A percentile compares a stretch with the other conserved stretches of the same genome.
Conservation (phyloP, 768 basidiomycete species). For the Tricholoma saponaceum region DNA sequence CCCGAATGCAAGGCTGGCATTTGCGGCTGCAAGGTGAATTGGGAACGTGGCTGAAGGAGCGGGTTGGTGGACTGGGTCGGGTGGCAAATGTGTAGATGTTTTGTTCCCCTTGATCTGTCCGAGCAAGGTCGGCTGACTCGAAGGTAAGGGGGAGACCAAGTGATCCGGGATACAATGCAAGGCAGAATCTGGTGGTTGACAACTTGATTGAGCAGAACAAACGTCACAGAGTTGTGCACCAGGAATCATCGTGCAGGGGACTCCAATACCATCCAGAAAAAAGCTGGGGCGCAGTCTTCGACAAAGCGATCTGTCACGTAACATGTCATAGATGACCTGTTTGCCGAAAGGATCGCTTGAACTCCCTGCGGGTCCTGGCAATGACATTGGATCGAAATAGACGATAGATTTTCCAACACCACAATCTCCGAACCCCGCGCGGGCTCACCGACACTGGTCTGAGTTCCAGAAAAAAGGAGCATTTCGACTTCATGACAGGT, state of each 20-base stretch:
- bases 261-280: neutral
- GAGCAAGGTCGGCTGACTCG: neutral
- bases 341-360: neutral
- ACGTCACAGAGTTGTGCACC: neutral
- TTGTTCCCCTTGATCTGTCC: neutral
- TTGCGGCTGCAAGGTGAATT: neutral
- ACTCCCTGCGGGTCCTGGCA: neutral
- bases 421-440: conserved; percentile 14
- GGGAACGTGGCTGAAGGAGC: neutral
- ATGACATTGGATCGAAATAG: neutral
- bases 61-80: neutral
- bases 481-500: neutral
- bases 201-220: neutral
- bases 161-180: neutral
- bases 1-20: neutral
- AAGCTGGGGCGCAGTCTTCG: neutral
- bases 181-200: neutral
- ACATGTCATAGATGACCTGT: neutral
- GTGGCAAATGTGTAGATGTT: neutral
- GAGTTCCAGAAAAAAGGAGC: neutral
- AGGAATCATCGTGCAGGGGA: neutral
- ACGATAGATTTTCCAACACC: neutral
- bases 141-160: neutral
- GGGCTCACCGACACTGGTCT: conserved; percentile 7
- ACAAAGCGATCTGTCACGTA: neutral